Base-by-base conservation (phyloP, 495 filamentous ascomycete genomes). In the Apiosordaria backusii region DNA sequence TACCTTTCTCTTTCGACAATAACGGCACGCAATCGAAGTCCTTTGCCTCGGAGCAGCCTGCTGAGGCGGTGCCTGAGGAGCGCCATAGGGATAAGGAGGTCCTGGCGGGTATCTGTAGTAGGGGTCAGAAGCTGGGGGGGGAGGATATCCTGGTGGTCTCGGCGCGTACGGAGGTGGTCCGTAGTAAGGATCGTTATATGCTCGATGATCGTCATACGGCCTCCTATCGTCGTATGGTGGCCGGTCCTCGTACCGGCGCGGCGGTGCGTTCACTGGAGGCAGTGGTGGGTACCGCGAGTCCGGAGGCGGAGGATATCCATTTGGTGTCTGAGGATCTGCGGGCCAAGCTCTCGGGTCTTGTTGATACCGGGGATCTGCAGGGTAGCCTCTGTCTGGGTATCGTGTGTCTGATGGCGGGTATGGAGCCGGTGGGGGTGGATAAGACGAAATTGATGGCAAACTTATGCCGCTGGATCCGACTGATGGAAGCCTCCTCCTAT, bases 21-120 rank as follows among this genome's bases (percentile, higher is more conserved):
- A 84, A 29, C 78, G 77, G 67, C 81, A 84, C 18, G 81, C 81
- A 68, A 84, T 84, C 1, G 81, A 84, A 4, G 81, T 84, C 18
- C 81, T 72, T 63, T 84, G 81, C 52, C 81, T 73, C 6, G 81
- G 81, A 16, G 81, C 81, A 25, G 79, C 77, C 22, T 71, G 71
- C 45, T 77, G 76, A 50, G 72, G 72, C 18, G 71, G 57, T 10
- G 65, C 57, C 7, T 61, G 68, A 66, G 74, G 72, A 61, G 57
- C 68, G 25, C 59, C 50, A 50, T 70, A 70, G 2, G 64, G 53
- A 65, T 64, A 70, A 5, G 55, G 25, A 40, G 59, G 57, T 0
- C 24, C 63, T 13, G 68, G 64, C 29, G 71, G 66, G 26, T 64
- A 60, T 57, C 68, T 29, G 40, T 69, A 72, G 60, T 70, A 72